Conservation (phyloP, 1,284 basidiomycete species). For the Flammula alnicola region DNA sequence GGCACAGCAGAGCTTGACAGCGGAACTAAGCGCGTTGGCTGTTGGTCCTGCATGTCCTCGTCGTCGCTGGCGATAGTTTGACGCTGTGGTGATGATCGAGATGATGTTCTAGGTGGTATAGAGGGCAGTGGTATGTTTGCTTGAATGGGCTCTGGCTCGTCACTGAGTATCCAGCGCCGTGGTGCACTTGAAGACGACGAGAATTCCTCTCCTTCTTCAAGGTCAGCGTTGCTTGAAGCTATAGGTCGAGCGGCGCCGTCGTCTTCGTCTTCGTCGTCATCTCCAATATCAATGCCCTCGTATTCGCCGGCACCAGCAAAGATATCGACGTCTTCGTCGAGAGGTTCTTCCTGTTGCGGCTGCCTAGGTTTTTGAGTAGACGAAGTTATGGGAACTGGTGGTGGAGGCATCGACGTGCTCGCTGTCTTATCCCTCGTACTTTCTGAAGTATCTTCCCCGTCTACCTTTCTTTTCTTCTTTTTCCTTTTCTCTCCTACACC, state of each 20-base stretch:
- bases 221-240: neutral
- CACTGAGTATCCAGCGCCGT: slow-evolving; percentile 32
- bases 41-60: slow-evolving; percentile 46
- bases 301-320: slow-evolving; percentile 89
- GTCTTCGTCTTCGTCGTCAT: slow-evolving; percentile 52
- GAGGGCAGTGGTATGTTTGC: neutral
- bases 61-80: slow-evolving; percentile 42
- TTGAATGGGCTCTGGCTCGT: slow-evolving; percentile 24
- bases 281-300: slow-evolving; percentile 66
- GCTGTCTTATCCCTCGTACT: slow-evolving; percentile 15
- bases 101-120: neutral
- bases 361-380: slow-evolving; percentile 24
- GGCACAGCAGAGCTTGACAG: slow-evolving; percentile 77
- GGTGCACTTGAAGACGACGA: slow-evolving; percentile 7
- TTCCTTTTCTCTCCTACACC: slow-evolving; percentile 44
- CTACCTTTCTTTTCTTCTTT: slow-evolving; percentile 56
- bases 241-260: slow-evolving; percentile 26
- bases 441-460: slow-evolving; percentile 9
- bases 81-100: slow-evolving; percentile 7
- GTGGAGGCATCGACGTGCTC: slow-evolving; percentile 18
- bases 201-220: slow-evolving; percentile 9
- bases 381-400: slow-evolving; percentile 22
- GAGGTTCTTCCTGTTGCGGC: slow-evolving; percentile 39
- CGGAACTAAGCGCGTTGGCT: slow-evolving; percentile 60
- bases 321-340: slow-evolving; percentile 71